These are phyloP conservation scores for Leccinum imitatum DNA, from an alignment of 768 basidiomycete genomes.

Conservation along the genomic window DNA sequence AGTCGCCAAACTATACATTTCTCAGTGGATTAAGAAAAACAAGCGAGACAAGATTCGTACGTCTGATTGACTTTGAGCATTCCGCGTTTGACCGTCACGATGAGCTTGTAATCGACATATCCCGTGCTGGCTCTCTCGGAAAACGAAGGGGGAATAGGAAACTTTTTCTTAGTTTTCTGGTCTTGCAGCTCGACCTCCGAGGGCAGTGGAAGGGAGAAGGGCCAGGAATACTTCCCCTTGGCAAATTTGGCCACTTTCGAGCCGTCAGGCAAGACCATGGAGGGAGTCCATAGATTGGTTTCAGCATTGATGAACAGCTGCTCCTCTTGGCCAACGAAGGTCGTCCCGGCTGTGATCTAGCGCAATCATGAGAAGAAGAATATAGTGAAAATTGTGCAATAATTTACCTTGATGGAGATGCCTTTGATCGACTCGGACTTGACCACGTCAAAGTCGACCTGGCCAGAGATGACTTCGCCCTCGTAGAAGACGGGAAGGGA, in stretches of 20 bases:
- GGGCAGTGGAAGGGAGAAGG: slow-evolving; percentile 49
- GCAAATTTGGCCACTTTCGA: slow-evolving; percentile 36
- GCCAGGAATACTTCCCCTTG: slow-evolving; percentile 47
- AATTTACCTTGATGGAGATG: slow-evolving; percentile 46
- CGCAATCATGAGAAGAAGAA: not conserved
- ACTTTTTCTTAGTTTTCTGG: slow-evolving; percentile 36
- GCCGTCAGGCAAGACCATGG: slow-evolving; percentile 23
- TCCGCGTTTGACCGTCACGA: slow-evolving; percentile 49
- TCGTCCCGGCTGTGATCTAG: slow-evolving; percentile 46
- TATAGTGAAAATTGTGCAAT: not conserved
- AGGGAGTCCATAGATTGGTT: slow-evolving; percentile 42
- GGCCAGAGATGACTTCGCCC: slow-evolving; percentile 49
- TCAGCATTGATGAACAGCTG: slow-evolving; percentile 44
- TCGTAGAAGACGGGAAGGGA: slow-evolving; percentile 47
- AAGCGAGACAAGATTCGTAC: slow-evolving; percentile 30
- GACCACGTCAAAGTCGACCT: slow-evolving; percentile 49
- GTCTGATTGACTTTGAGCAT: slow-evolving; percentile 49
- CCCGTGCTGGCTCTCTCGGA: slow-evolving; percentile 54
- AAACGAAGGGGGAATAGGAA: slow-evolving; percentile 52
- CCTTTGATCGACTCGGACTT: slow-evolving; percentile 50
- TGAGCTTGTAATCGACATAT: slow-evolving; percentile 56
- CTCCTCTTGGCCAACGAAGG: slow-evolving; percentile 57
- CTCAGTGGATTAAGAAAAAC: not conserved
- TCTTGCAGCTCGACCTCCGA: slow-evolving; percentile 39
- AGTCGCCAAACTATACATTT: slow-evolving; percentile 30